phyloP scores from a whole-genome alignment of 805 yeast species.

The Barnettozyma wickerhamii region DNA sequence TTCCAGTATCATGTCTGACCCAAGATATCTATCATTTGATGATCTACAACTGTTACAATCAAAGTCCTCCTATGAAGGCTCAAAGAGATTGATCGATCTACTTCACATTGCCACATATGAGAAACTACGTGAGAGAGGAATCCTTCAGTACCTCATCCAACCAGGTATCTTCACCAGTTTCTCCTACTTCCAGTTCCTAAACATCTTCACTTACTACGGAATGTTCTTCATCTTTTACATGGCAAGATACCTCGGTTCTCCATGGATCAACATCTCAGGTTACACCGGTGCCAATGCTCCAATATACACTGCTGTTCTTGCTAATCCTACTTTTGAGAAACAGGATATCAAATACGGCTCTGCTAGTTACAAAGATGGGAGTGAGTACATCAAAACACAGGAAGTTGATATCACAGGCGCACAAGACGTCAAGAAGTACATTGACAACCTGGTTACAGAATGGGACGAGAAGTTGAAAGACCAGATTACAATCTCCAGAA shows the following conservation, averaged over 20 bases:
- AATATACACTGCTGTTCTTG: constrained; percentile 54
- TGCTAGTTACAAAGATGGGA: constrained; percentile 60
- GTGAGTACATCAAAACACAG: constrained; percentile 52
- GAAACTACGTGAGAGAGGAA: constrained; percentile 44
- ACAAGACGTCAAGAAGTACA: constrained; percentile 59
- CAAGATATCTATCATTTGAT: constrained; percentile 64
- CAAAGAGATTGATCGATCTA: constrained; percentile 82
- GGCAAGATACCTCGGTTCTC: constrained; percentile 78
- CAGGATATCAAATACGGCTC: constrained; percentile 68
- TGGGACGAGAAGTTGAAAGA: constrained; percentile 76
- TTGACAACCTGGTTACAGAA: constrained; percentile 49
- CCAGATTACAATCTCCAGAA: constrained; percentile 51
- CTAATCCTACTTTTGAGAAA: constrained; percentile 41
- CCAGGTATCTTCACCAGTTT: constrained; percentile 93
- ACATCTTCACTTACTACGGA: constrained; percentile 75
- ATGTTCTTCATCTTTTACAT: constrained; percentile 82
- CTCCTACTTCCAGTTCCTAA: constrained; percentile 72
- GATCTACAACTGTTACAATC: constrained; percentile 70
- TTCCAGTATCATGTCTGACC: constrained; percentile 75
- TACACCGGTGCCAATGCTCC: constrained; percentile 90
- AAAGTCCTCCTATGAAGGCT: constrained; percentile 80
- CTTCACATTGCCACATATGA: constrained; percentile 70
- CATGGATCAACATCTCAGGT: constrained; percentile 86
- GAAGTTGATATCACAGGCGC: constrained; percentile 63
- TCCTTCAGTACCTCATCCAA: constrained; percentile 75